Percentiles rank a stretch among this genome's conserved stretches.
Conservation (phyloP, 2,329 filamentous ascomycete genomes). For the Colletotrichum kahawae region DNA sequence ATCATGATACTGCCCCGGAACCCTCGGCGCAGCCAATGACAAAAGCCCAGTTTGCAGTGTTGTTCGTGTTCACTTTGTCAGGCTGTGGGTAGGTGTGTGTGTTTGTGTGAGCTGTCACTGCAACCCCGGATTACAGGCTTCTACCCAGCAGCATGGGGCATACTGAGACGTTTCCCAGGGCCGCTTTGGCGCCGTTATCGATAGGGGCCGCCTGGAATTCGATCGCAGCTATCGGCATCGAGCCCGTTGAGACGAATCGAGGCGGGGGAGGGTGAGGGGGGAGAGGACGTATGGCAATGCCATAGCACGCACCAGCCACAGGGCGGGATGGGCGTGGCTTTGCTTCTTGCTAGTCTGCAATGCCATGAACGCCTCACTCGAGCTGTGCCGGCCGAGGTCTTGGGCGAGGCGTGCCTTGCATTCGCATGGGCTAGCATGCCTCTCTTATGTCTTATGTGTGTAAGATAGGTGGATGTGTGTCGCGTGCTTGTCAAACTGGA, state of each 20-base stretch:
- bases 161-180: constrained; percentile 3
- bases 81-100: not conserved
- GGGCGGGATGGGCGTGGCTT: not conserved
- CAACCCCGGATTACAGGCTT: constrained; percentile 1
- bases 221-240: not conserved
- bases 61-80: not conserved
- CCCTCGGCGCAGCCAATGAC: not conserved
- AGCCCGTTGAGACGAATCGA: constrained; percentile 6
- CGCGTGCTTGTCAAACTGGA: not conserved
- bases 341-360: not conserved
- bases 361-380: constrained; percentile 19
- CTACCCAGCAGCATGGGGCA: constrained; percentile 2
- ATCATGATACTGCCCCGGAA: not conserved
- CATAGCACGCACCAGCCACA: constrained; percentile 14
- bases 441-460: not conserved
- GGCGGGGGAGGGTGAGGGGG: not conserved
- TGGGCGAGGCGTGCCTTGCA: constrained; percentile 8
- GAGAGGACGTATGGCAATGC: not conserved
- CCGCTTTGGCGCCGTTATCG: constrained; percentile 15
- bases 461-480: not conserved
- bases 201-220: not conserved
- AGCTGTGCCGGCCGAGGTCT: not conserved
- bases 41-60: not conserved
- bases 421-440: not conserved
- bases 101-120: constrained; percentile 6